A percentile compares a stretch with the other conserved stretches of the same genome.
phyloP scores from a whole-genome alignment of 2,329 filamentous ascomycete species.

The Alternaria postmessia region DNA sequence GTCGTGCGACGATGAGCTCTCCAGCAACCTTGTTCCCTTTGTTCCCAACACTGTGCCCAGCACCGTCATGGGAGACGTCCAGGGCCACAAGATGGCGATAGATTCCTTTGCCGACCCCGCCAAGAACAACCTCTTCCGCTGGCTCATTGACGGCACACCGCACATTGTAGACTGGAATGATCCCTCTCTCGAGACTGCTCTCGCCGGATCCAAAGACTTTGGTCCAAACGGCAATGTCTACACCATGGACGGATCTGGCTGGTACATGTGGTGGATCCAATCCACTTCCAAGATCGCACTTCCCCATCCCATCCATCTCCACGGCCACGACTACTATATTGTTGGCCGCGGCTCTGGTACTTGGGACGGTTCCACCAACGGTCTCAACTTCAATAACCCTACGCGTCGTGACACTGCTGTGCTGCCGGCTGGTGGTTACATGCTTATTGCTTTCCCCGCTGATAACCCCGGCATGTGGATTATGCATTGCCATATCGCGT shows the following conservation, averaged over 20 bases:
- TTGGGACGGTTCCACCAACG: slow-evolving; percentile 45
- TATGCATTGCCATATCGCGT: slow-evolving; percentile 49
- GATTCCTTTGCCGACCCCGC: slow-evolving; percentile 40
- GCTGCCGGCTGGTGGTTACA: slow-evolving; percentile 51
- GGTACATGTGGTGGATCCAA: slow-evolving; percentile 61
- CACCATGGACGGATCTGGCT: slow-evolving; percentile 39
- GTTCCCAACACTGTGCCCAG: slow-evolving; percentile 52
- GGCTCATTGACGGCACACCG: slow-evolving; percentile 53
- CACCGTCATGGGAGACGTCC: slow-evolving; percentile 36
- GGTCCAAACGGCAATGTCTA: slow-evolving; percentile 40
- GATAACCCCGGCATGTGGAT: slow-evolving; percentile 60
- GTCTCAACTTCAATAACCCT: slow-evolving; percentile 50
- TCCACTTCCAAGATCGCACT: slow-evolving; percentile 43
- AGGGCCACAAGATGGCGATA: slow-evolving; percentile 41
- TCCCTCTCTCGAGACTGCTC: slow-evolving; percentile 56
- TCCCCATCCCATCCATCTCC: slow-evolving; percentile 54
- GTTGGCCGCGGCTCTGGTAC: slow-evolving; percentile 46
- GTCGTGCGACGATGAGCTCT: slow-evolving; percentile 50
- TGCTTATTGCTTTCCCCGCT: slow-evolving; percentile 62
- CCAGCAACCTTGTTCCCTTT: slow-evolving; percentile 47
- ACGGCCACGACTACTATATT: slow-evolving; percentile 56
- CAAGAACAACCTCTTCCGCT: slow-evolving; percentile 53
- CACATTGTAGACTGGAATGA: slow-evolving; percentile 53
- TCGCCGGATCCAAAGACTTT: slow-evolving; percentile 41
- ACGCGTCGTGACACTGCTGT: slow-evolving; percentile 51